Evolutionary conservation across 129 eudicot species (phyloP), one percentile per base, ranked within the genome.

Genomic region (Logfia minima): DNA sequence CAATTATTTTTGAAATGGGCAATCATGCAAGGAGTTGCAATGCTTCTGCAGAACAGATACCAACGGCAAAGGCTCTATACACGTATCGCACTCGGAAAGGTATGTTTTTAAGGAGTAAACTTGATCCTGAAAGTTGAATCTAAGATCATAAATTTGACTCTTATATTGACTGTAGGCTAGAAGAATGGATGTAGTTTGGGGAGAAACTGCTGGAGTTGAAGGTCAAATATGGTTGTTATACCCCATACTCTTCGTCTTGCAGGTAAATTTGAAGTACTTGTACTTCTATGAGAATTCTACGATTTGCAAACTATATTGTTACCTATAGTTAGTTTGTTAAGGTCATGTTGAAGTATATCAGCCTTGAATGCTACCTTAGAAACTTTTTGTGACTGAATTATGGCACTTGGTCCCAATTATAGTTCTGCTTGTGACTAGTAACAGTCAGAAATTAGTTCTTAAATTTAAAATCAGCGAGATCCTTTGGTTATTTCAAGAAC

Each of bases 141-240:
- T 18, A 56, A 60, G 45, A 9, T 52, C 32, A 31, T 64, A 29
- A 32, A 37, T n/a, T 76, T 31, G 19, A 23, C 56, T 5, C 18
- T 48, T 80, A 66, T 77, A 28, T 67, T 82, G 66, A 43, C 77
- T 83, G 86, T 48, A 94, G 97, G 98, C 98, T 32, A 82, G 92
- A 86, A 89, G 96, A 88, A 94, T 94, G 98, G 96, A 91, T 86
- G 97, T 94, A 77, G 98, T 94, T 43, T 89, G 97, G 98, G 98
- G 98, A 86, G 97, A 91, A 85, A 94, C 97, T 71, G 96, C 97
- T 77, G 97, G 97, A 83, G 98, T 91, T 60, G 88, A 81, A 74
- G 97, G 98, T 62, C 98, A 94, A 79, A 76, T 94, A 70, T 84
- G 89, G 87, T 76, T 94, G 76, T 72, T 94, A 35, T 91, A 80